Base-by-base conservation (phyloP, 495 filamentous ascomycete genomes). In the Neurospora tetrasperma region DNA sequence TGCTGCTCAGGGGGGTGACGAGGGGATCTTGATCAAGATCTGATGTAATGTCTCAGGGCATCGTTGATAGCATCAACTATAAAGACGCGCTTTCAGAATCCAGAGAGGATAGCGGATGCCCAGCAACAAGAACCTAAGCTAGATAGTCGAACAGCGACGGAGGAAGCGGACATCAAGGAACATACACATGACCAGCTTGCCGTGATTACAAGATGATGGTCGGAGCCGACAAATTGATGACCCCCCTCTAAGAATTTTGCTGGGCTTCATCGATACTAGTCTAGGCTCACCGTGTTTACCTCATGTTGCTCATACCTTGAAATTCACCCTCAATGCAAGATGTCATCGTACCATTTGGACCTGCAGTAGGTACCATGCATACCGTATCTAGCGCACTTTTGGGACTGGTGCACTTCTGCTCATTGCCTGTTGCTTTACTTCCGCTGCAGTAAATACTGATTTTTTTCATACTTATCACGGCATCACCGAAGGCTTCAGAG, bases 321-420 rank as follows among this genome's bases (percentile, higher is more conserved):
- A 31, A 38, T 18, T 66, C 14, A 66, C 14, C 12, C 23, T 66
- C 54, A 18, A 66, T 66, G 54, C 54, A 66, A 35, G 27, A 66
- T 66, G 54, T 18, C 54, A 66, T 66, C 27, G 27, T 66, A 38
- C 11, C 54, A 66, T 35, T 35, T 38, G 54, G 54, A 66, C 54
- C 54, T 66, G 54, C 54, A 66, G 54, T 66, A 66, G 54, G 54
- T 14, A 66, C 54, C 54, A 66, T 66, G 54, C 54, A 66, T 66
- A 66, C 31, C 54, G 54, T 66, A 66, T 18, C 54, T 66, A 66
- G 54, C 54, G 27, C 23, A 35, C 54, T 27, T 2, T 18, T 66
- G 54, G 54, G 14, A 66, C 54, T 66, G 54, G 54, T 9, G 54
- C 54, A 66, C 27, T 4, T 35, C 27, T 35, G 54, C 23, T 18